Evolutionary conservation across 257 asterid genomes (phyloP).

Genomic region (Sherardia arvensis): DNA sequence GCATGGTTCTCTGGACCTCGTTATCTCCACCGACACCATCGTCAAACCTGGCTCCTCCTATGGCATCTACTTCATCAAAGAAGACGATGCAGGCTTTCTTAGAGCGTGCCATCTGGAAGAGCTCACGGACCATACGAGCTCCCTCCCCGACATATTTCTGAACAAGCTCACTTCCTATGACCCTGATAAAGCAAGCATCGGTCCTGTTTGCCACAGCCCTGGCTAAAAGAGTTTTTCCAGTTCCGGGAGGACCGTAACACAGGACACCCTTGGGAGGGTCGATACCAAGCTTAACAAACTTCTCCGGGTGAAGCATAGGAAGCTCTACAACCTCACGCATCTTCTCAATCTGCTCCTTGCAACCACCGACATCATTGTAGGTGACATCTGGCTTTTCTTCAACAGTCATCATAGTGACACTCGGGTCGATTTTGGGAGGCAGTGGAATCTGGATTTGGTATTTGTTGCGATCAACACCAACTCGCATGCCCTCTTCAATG

Average conservation of each 20-base stretch:
- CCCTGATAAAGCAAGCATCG: conserved; percentile 96
- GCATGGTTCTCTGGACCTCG: conserved; percentile 98
- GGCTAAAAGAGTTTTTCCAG: conserved; percentile 92
- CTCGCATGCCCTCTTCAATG: conserved; percentile 98
- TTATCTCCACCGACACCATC: conserved; percentile 98
- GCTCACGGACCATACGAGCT: conserved; percentile 98
- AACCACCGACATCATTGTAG: conserved; percentile 95
- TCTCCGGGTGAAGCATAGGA: conserved; percentile 99
- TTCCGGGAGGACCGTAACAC: conserved; percentile 98
- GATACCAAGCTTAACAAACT: conserved; percentile 91
- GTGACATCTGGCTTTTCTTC: conserved; percentile 99
- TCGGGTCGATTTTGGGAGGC: conserved; percentile 98
- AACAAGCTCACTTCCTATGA: conserved; percentile 96
- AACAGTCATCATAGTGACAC: conserved; percentile 99
- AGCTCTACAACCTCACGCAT: conserved; percentile 99
- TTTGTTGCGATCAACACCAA: conserved; percentile 91
- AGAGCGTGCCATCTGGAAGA: conserved; percentile 99
- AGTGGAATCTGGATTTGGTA: conserved; percentile 97
- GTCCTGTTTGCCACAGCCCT: conserved; percentile 98
- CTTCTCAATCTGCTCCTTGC: conserved; percentile 97
- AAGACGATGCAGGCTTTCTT: conserved; percentile 96
- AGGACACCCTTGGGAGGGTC: conserved; percentile 99
- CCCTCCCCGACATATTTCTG: conserved; percentile 99
- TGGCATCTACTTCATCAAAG: conserved; percentile 95
- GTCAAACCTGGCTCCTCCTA: conserved; percentile 96